Percentiles rank a stretch among this genome's conserved stretches.
Conservation (phyloP, 192 early-diverging fungal genomes). For the Jimgerdemannia flammicorona region DNA sequence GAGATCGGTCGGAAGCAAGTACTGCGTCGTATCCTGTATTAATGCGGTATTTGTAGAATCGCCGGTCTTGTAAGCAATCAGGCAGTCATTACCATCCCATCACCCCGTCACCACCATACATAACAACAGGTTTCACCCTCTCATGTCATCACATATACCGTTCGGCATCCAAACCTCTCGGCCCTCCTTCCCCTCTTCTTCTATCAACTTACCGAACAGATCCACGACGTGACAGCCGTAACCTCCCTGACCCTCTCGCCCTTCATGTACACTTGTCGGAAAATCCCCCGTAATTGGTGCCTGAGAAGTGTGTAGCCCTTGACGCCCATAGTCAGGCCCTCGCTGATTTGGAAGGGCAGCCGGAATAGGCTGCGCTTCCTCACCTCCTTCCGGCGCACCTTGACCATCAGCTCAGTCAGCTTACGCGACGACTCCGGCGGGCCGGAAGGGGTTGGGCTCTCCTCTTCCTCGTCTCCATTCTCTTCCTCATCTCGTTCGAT, state of each 20-base stretch:
- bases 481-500: conserved; percentile 19
- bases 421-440: conserved; percentile 23
- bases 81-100: no score
- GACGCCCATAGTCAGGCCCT: conserved; percentile 63
- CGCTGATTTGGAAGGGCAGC: conserved; percentile 57
- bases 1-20: conserved; percentile 49
- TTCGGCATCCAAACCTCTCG: not conserved
- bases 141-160: not conserved
- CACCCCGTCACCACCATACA: no score
- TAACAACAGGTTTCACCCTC: not conserved
- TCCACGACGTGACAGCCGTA: conserved; percentile 49
- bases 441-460: not conserved
- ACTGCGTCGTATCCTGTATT: conserved; percentile 46
- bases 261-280: conserved; percentile 43
- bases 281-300: conserved; percentile 42
- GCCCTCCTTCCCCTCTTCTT: not conserved
- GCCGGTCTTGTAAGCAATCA: no score
- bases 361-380: conserved; percentile 57
- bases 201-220: conserved; percentile 51
- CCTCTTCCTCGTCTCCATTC: conserved; percentile 22
- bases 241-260: conserved; percentile 52
- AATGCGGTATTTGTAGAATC: conserved; percentile 3
- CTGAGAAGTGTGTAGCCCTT: conserved; percentile 59
- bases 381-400: conserved; percentile 57
- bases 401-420: conserved; percentile 43